phyloP scores from a whole-genome alignment of 352 stramenopile genomes.

The Globisporangium mamillatum region DNA sequence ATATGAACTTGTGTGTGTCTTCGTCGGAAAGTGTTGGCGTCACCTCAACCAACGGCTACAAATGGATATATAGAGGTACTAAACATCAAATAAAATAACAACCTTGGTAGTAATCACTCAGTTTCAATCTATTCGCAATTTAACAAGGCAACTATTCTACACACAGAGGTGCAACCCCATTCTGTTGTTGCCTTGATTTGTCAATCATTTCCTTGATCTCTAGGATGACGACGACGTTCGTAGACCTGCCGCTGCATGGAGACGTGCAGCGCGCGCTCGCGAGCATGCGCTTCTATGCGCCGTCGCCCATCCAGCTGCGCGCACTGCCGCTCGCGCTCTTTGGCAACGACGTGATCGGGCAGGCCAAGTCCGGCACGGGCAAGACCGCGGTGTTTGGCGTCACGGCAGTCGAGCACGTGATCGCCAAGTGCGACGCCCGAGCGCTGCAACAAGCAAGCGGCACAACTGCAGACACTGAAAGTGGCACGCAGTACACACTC shows the following conservation, averaged over 20 bases:
- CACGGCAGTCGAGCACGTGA: constrained; percentile 58
- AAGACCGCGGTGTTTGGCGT: constrained; percentile 81
- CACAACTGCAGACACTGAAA: background rate
- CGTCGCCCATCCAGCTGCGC: constrained; percentile 70
- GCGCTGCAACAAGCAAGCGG: constrained; percentile 1
- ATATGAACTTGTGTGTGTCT: background rate
- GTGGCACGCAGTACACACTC: background rate
- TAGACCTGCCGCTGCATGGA: constrained; percentile 56
- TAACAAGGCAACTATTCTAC: background rate
- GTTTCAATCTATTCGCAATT: background rate
- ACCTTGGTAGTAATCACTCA: background rate
- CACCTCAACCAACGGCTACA: background rate
- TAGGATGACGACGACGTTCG: constrained; percentile 38
- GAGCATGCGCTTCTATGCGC: constrained; percentile 48
- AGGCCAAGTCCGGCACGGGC: constrained; percentile 82
- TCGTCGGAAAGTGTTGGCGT: background rate
- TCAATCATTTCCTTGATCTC: background rate
- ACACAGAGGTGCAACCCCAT: background rate
- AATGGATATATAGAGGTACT: background rate
- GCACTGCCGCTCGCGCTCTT: constrained; percentile 74
- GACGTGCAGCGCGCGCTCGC: constrained; percentile 46
- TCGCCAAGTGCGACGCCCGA: constrained; percentile 26
- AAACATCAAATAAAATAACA: background rate
- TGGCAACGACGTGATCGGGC: constrained; percentile 74
- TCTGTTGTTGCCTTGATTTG: background rate